Conservation (phyloP, 306 rosid genomes). For the Pachyrhizus erosus region DNA sequence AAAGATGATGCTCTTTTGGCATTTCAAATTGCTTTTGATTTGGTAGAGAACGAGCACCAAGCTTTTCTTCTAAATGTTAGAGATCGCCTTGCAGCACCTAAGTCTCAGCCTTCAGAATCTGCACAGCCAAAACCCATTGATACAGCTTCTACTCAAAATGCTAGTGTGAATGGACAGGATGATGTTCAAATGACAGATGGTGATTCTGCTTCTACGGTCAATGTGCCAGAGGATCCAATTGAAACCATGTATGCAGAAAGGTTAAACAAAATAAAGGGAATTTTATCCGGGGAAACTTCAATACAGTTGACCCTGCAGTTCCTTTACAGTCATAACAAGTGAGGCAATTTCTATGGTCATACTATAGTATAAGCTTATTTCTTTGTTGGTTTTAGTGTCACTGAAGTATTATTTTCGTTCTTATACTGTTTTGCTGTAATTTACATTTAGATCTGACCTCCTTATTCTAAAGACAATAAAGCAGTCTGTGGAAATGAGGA, state of each 20-base stretch:
- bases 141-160: conserved; percentile 64
- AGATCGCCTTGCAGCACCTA: conserved; percentile 76
- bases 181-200: conserved; percentile 88
- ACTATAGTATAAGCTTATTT: conserved; percentile 16
- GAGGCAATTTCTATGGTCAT: conserved; percentile 47
- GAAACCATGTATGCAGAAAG: conserved; percentile 84
- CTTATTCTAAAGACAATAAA: conserved; percentile 94
- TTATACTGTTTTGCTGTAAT: conserved; percentile 43
- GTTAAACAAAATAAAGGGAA: conserved; percentile 82
- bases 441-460: conserved; percentile 82
- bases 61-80: conserved; percentile 88
- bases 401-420: conserved; percentile 19
- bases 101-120: conserved; percentile 60
- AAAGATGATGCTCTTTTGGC: conserved; percentile 94
- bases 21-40: conserved; percentile 95
- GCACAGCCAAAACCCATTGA: conserved; percentile 60
- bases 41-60: conserved; percentile 96
- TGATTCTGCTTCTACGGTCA: conserved; percentile 52
- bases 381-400: conserved; percentile 32
- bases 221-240: conserved; percentile 73
- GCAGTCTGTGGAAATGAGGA: conserved; percentile 99
- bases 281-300: conserved; percentile 94
- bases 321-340: conserved; percentile 98
- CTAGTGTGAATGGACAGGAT: conserved; percentile 57
- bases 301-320: conserved; percentile 91